Evolutionary conservation across 2,329 filamentous ascomycete genomes (phyloP).

Genomic region (Hypoxylon sp.): DNA sequence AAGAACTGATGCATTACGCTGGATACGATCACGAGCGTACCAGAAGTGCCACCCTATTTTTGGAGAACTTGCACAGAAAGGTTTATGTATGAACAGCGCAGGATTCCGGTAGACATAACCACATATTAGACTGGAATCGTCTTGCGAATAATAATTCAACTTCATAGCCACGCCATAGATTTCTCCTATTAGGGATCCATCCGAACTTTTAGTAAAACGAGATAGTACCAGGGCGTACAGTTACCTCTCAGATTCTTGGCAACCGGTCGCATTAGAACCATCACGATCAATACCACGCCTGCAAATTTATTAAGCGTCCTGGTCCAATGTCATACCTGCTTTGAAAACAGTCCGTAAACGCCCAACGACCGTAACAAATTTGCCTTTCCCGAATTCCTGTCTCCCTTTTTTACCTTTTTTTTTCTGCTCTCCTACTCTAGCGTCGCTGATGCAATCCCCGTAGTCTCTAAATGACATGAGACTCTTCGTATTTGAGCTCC

Average conservation of each 20-base stretch:
- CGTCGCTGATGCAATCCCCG: not conserved
- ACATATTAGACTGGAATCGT: not conserved
- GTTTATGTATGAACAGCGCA: not conserved
- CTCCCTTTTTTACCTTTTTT: not conserved
- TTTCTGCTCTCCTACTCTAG: not conserved
- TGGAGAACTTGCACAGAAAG: conserved; percentile 27
- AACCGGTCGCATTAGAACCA: conserved; percentile 10
- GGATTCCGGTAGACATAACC: not conserved
- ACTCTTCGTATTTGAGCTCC: not conserved
- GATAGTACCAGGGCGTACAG: conserved; percentile 4
- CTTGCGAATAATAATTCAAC: not conserved
- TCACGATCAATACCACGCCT: not conserved
- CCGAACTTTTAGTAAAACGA: not conserved
- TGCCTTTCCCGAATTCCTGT: not conserved
- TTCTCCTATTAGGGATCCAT: not conserved
- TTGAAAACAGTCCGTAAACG: conserved; percentile 3
- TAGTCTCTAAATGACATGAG: not conserved
- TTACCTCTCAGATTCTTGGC: conserved; percentile 10
- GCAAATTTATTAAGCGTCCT: conserved; percentile 1
- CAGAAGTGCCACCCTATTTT: conserved; percentile 26
- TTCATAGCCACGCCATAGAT: not conserved
- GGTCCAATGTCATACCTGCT: conserved; percentile 1
- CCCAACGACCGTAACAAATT: not conserved
- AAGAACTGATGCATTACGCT: conserved; percentile 45
- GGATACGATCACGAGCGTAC: conserved; percentile 48